Base-by-base conservation (phyloP, 140 eudicot species). In the Ambrosia hybrid region DNA sequence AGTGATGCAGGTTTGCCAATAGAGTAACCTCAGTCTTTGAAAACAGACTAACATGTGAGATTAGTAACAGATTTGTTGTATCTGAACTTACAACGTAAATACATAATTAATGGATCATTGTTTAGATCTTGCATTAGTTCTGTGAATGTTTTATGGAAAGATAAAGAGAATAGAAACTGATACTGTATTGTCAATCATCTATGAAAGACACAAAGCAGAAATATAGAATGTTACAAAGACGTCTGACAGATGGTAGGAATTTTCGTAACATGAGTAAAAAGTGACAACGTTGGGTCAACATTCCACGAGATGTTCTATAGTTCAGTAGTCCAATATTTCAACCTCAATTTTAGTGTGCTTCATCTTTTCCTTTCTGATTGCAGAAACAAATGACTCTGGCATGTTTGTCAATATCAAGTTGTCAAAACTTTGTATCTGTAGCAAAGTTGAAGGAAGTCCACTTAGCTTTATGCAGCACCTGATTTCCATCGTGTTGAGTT, bases 361-460 rank as follows among this genome's bases (percentile, higher is more conserved):
- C 69, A 67, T 58, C 67, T 46, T 76, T 67, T 16, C 57, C 63
- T 60, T 68, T 46, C 69, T 67, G 8, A 36, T 68, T 15, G 60
- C 63, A 67, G 53, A 43, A 26, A 57, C 74, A 68, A 76, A 76
- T 57, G 63, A 0, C 56, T 37, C 41, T 57, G 83, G 84, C 91
- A 83, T 86, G 76, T 78, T 59, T 65, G 84, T 81, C 38, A 86
- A 46, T 48, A 69, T 71, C 67, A 86, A 73, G 30, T 83, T 82
- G 67, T 77, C 58, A 49, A 86, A 63, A 7, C 60, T 14, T 26
- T 10, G 9, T 63, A 70, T 72, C 39, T 63, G 30, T 57, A 71
- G 65, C 73, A 80, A 62, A 37, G 52, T 56, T 15, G 1, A 34
- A 10, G 86, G 82, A 30, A 78, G 46, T 55, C 55, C 41, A 30